Base-by-base conservation (phyloP, 2,329 filamentous ascomycete genomes). In the Pyrenophora teres region DNA sequence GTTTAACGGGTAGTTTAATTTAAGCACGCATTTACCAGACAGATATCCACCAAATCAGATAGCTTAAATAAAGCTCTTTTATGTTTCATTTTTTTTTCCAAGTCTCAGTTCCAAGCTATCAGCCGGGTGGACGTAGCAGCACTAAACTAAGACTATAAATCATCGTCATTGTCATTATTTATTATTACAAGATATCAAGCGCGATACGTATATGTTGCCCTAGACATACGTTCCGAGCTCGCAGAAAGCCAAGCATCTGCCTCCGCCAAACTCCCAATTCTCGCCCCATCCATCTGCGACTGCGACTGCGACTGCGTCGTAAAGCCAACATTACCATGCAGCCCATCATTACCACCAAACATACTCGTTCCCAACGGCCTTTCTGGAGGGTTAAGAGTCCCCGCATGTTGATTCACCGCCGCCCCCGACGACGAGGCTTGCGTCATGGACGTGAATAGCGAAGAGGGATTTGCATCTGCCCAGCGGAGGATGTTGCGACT, bases 401-500 rank as follows among this genome's bases (percentile, higher is more conserved):
- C 27, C 18, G 27, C 7, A 35, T 16, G 35, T 13, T 6, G n/a
- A 27, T 33, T 25, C 16, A 9, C 43, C 21, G 35, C 43, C 2
- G 37, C 30, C 5, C 38, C 40, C 1, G 25, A 15, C 16, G n/a
- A 32, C n/a, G 25, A 10, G 8, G 23, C 23, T 25, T 25, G 23
- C 2, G 39, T 39, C 15, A 31, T 15, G 9, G 49, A 39, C 2
- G 50, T 40, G 13, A 40, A 56, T 3, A 50, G n/a, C 1, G 52
- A 51, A 3, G 62, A 57, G 1, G 68, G 63, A 41, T 74, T 69
- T 2, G 67, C 66, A 39, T 74, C 69, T 1, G 69, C 72, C 68
- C 72, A 76, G 32, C 72, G 65, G 2, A 76, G 64, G 32, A 76
- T 76, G 43, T 73, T 70, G 15, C 73, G 56, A 46, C 68, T 74